A percentile compares a stretch with the other conserved stretches of the same genome.
phyloP scores from a whole-genome alignment of 306 rosid genomes.

The Acacia crassicarpa region DNA sequence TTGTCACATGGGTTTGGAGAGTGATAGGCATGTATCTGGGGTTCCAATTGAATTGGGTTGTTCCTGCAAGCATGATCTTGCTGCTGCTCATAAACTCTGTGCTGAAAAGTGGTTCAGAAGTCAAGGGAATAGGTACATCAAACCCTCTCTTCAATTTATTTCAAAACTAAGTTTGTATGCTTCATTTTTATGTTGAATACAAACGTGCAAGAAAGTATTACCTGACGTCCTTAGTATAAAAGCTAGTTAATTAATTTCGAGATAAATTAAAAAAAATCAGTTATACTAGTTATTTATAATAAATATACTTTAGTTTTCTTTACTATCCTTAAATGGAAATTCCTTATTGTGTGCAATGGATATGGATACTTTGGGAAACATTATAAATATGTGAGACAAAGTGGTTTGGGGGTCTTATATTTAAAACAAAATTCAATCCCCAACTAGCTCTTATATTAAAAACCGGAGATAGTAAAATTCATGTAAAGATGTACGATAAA shows the following conservation, averaged over 20 bases:
- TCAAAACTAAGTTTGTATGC: not conserved
- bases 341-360: too few species aligned
- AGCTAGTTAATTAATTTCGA: too few species aligned
- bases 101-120: conserved; percentile 97
- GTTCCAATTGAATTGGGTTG: conserved; percentile 88
- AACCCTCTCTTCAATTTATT: conserved; percentile 17
- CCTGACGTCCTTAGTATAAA: too few species aligned
- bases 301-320: too few species aligned
- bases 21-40: conserved; percentile 84
- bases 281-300: too few species aligned
- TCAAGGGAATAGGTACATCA: conserved; percentile 78
- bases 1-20: conserved; percentile 95
- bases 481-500: not conserved
- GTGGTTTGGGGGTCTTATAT: too few species aligned
- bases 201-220: too few species aligned
- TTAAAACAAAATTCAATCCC: accelerated
- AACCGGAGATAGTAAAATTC: not conserved
- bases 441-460: too few species aligned
- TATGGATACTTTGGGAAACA: too few species aligned
- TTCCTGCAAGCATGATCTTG: conserved; percentile 88
- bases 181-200: not conserved
- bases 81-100: conserved; percentile 83
- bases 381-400: too few species aligned
- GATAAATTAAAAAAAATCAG: too few species aligned
- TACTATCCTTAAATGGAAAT: too few species aligned